Conservation (phyloP, 495 filamentous ascomycete species). For the Arthonia radiata region DNA sequence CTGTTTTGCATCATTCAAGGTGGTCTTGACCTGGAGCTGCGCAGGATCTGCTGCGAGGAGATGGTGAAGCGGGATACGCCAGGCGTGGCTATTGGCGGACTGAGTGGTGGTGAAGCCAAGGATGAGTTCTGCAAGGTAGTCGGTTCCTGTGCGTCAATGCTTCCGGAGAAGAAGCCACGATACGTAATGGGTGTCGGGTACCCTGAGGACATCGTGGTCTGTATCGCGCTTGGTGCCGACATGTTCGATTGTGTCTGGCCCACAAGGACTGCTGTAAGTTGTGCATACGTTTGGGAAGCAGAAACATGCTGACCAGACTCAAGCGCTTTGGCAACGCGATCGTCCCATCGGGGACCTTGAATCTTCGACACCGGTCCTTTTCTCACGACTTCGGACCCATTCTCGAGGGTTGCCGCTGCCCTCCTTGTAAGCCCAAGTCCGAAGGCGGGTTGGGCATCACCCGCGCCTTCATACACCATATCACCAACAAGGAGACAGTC, state of each 20-base stretch:
- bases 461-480: slow-evolving; percentile 71
- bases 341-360: slow-evolving; percentile 54
- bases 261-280: slow-evolving; percentile 56
- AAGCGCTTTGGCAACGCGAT: slow-evolving; percentile 81
- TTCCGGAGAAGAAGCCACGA: slow-evolving; percentile 76
- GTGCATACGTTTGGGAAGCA: neutral
- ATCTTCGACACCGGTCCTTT: slow-evolving; percentile 53
- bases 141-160: slow-evolving; percentile 54
- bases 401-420: slow-evolving; percentile 56
- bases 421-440: slow-evolving; percentile 40
- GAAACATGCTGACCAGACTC: slow-evolving; percentile 2
- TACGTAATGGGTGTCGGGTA: slow-evolving; percentile 99
- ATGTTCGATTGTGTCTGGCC: slow-evolving; percentile 99
- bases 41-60: slow-evolving; percentile 56
- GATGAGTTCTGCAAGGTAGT: slow-evolving; percentile 39
- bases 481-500: slow-evolving; percentile 81
- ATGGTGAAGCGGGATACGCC: slow-evolving; percentile 87
- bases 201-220: slow-evolving; percentile 82
- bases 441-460: slow-evolving; percentile 67
- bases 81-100: slow-evolving; percentile 84
- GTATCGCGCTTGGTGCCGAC: slow-evolving; percentile 77
- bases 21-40: slow-evolving; percentile 73
- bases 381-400: slow-evolving; percentile 61
- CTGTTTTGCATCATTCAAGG: slow-evolving; percentile 99
- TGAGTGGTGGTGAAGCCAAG: slow-evolving; percentile 66